Base-by-base conservation (phyloP, 495 filamentous ascomycete species). In the Neurospora sp. region DNA sequence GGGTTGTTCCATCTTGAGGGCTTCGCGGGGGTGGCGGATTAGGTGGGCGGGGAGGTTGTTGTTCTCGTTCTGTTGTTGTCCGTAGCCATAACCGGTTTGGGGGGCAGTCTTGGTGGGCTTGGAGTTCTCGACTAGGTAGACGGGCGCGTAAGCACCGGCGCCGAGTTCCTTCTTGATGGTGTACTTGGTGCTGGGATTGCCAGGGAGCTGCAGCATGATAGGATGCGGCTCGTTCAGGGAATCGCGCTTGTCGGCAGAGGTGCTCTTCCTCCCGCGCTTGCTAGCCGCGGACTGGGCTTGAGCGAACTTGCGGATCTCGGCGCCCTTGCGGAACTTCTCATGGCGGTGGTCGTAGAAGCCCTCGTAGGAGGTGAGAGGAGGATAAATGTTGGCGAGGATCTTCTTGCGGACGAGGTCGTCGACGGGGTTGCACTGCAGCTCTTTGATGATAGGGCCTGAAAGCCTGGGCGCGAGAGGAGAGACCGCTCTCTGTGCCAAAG, bases 121-220 rank as follows among this genome's bases (percentile, higher is more conserved):
- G 3, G 85, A 86, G 77, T 91, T 94, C 78, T 97, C 91, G 12
- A 92, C 90, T 3, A 98, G 87, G 80, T 98, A 98, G 8, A 99
- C 96, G 0, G 96, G 94, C 8, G 94, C 96, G 81, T 94, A 98
- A 3, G 96, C 95, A 35, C 96, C 96, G 23, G 93, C 91, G 10
- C 96, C 96, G 9, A 99, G 89, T 78, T 97, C 94, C n/a, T 91
- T 89, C 75, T 91, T 92, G 73, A 99, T 82, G 10, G 91, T 90
- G 82, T 97, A 98, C 5, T 85, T 81, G 7, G 87, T 83, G 18
- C 87, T 81, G 20, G 83, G 54, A 37, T 66, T 80, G 39, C 87
- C 90, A 0, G 89, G 86, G 73, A 98, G 93, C 54, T 89, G 83
- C 18, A 99, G 86, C 38, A 87, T 86, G 2, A 92, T 20, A 31